Evolutionary conservation across 73 alveolate species (phyloP), one percentile per base, ranked within the genome.

Genomic region (Paraurostyla sp.): DNA sequence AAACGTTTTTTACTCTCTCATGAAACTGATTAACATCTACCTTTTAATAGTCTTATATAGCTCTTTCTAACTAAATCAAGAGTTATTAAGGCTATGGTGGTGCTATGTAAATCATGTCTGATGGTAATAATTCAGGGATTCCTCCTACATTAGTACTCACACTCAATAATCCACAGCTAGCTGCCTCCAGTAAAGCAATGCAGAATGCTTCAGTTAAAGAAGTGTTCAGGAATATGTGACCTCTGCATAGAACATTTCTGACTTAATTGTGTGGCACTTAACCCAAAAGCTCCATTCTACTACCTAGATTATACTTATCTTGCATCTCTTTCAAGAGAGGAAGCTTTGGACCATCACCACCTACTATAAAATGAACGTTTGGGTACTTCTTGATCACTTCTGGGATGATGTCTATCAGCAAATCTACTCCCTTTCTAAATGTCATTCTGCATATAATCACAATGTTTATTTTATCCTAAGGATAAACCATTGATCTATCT

Each of bases 171-270:
- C 99, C 99, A 35, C 99, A 97, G 36, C 99, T 95, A 27, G 99
- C 99, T 22, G 99, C 99, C 87, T 98, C 99, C 13, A 98, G 99
- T 29, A 98, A 97, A 7, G 99, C 99, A 0, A 98, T 98, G 91
- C 99, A 98, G 93, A 98, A 98, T 6, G 99, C 99, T 88, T 98
- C 99, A 9, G 99, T 97, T 80, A 98, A 90, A 35, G 99, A 97
- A 40, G 99, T 91, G 91, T 98, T 98, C 82, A 98, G 95, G 95
- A 98, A 98, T 54, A 98, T 98, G 88, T 98, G 98, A 2, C 99
- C 99, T 65, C 98, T 76, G 38, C 95, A 96, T 82, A 97, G 93
- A 30, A 84, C 95, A 73, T 97, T 98, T 62, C 99, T 90, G 42
- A 98, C 99, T 56, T 96, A 92, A 68, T 96, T 91, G 80, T 97